These are phyloP conservation scores for Mycena chlorophos DNA, from an alignment of 768 basidiomycete species.

Conservation along the genomic window DNA sequence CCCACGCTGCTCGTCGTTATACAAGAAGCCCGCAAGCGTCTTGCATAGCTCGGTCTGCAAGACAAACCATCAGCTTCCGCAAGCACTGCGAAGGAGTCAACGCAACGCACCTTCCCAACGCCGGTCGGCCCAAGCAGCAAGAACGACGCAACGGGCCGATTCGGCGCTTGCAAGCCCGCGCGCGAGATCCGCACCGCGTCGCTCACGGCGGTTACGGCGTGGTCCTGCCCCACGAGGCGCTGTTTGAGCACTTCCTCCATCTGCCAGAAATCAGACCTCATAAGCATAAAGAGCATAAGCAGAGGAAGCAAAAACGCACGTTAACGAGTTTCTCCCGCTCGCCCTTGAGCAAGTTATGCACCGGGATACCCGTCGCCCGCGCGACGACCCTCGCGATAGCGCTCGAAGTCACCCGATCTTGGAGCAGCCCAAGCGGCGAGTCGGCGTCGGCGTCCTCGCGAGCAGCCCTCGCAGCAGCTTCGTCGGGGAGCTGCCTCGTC, in stretches of 20 bases:
- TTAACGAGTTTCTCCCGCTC: slow-evolving; percentile 88
- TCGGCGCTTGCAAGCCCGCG: slow-evolving; percentile 85
- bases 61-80: not conserved
- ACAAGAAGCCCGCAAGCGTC: slow-evolving; percentile 83
- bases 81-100: slow-evolving; percentile 2
- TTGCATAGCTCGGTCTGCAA: slow-evolving; percentile 94
- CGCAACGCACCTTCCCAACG: slow-evolving; percentile 65
- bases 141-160: slow-evolving; percentile 90
- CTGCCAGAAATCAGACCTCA: slow-evolving; percentile 36
- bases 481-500: slow-evolving; percentile 64
- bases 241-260: slow-evolving; percentile 81
- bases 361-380: slow-evolving; percentile 87
- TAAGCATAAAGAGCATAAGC: not conserved
- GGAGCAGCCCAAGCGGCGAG: slow-evolving; percentile 63
- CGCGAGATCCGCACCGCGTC: slow-evolving; percentile 93
- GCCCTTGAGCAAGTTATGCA: slow-evolving; percentile 83
- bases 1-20: slow-evolving; percentile 84
- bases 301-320: slow-evolving; percentile 46
- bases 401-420: slow-evolving; percentile 85
- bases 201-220: slow-evolving; percentile 81
- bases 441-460: slow-evolving; percentile 39
- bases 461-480: slow-evolving; percentile 39
- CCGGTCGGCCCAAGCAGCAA: slow-evolving; percentile 88
- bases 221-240: slow-evolving; percentile 88
- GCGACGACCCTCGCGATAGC: slow-evolving; percentile 90